Conservation (phyloP, 177 flowering plant genomes). For the Tripterygium wilfordii region DNA sequence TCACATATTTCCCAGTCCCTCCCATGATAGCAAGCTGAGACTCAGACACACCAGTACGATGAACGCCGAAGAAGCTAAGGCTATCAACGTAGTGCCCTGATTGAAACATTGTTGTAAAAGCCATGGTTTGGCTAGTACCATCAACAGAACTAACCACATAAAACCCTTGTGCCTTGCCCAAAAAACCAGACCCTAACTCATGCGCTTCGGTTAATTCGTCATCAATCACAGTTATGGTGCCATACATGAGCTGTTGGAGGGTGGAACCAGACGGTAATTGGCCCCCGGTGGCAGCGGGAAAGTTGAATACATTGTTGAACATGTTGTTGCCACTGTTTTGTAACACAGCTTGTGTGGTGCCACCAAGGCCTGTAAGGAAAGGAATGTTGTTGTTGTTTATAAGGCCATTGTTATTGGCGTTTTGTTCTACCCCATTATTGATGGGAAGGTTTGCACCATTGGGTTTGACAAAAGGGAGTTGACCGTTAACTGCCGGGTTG, state of each 20-base stretch:
- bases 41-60: slow-evolving; percentile 55
- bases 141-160: slow-evolving; percentile 69
- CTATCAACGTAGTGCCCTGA: slow-evolving; percentile 48
- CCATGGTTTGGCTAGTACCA: slow-evolving; percentile 74
- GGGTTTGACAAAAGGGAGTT: slow-evolving; percentile 62
- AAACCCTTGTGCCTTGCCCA: slow-evolving; percentile 84
- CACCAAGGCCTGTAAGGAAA: slow-evolving; percentile 71
- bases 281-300: slow-evolving; percentile 38
- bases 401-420: slow-evolving; percentile 42
- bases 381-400: slow-evolving; percentile 73
- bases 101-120: slow-evolving; percentile 66
- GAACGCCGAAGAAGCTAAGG: slow-evolving; percentile 75
- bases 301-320: slow-evolving; percentile 18
- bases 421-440: slow-evolving; percentile 38
- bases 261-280: slow-evolving; percentile 52
- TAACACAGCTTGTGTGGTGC: slow-evolving; percentile 26
- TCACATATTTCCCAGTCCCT: slow-evolving; percentile 77
- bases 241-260: slow-evolving; percentile 62
- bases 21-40: slow-evolving; percentile 80
- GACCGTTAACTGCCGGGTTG: slow-evolving; percentile 56
- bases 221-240: slow-evolving; percentile 75
- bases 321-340: slow-evolving; percentile 40
- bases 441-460: slow-evolving; percentile 53
- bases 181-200: slow-evolving; percentile 54
- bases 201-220: slow-evolving; percentile 77